Base-by-base conservation (phyloP, 2,329 filamentous ascomycete species). In the Epichloe gansuensis region DNA sequence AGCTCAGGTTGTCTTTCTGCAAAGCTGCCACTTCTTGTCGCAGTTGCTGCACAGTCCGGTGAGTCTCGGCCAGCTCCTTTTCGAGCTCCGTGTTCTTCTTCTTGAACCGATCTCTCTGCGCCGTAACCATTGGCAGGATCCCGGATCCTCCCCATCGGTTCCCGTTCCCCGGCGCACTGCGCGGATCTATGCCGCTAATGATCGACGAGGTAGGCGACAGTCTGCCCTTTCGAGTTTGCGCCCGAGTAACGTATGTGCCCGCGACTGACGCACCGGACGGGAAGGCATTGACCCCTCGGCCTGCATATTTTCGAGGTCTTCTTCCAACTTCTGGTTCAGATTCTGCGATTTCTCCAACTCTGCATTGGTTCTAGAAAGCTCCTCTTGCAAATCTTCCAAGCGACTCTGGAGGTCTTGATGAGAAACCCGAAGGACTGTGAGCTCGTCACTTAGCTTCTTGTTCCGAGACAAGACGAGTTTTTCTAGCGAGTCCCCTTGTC, bases 51-150 rank as follows among this genome's bases (percentile, higher is more conserved):
- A 96, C 83, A 0, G 81, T 86, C 46, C 82, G 79, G 67, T 97
- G 89, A 37, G 81, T 80, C 59, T 94, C 90, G 5, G 90, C 89
- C 9, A 97, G 75, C 63, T 97, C 91, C 55, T 86, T 81, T 70
- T 97, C 93, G 23, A 98, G 80, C 66, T 98, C 87, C 0, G 82
- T 74, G 59, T 95, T 97, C 64, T 91, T 88, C 74, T 95, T 89
- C 76, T 96, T 97, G 80, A 97, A 98, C 50, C 93, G 88, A 70
- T 98, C 93, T 56, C 93, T 85, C 70, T 98, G 94, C 2, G 94
- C 93, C 37, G 93, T 95, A 50, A 98, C 87, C 94, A 98, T 98
- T 37, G 93, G 94, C 25, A 98, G 74, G 58, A 98, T 96, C 12
- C 91, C 89, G 0, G 88, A 88, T 2, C 88, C 88, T 51, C 87